A percentile compares a stretch with the other conserved stretches of the same genome.
These are phyloP conservation scores for Paspalum notatum DNA, from an alignment of 176 grass and related monocot genomes.

Conservation along the genomic window DNA sequence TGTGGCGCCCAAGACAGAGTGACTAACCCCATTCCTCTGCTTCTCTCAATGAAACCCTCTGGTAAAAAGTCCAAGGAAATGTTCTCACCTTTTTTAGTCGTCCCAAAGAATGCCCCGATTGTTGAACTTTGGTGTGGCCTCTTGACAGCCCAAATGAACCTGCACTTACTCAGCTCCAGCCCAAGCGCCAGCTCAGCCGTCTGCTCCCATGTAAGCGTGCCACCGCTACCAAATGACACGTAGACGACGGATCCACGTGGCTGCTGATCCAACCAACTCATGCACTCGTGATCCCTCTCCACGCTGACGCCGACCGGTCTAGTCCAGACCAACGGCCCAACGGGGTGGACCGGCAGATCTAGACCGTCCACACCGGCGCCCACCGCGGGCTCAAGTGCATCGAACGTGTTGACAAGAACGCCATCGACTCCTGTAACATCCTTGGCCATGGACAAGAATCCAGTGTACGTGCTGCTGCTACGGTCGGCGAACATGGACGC, in stretches of 20 bases:
- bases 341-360: conserved; percentile 37
- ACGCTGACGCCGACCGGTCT: neutral
- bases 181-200: conserved; percentile 55
- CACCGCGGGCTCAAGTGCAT: conserved; percentile 47
- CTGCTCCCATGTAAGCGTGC: conserved; percentile 49
- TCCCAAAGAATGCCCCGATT: conserved; percentile 26
- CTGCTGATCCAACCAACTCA: conserved; percentile 64
- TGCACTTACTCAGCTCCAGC: conserved; percentile 44
- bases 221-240: conserved; percentile 67
- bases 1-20: conserved; percentile 38
- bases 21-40: conserved; percentile 20
- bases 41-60: conserved; percentile 48
- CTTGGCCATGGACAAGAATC: conserved; percentile 55
- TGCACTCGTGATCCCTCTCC: conserved; percentile 17
- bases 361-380: neutral
- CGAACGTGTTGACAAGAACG: conserved; percentile 68
- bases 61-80: conserved; percentile 39
- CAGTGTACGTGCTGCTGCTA: conserved; percentile 40
- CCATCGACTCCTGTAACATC: conserved; percentile 32
- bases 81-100: neutral
- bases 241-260: conserved; percentile 54
- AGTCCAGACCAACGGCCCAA: conserved; percentile 61
- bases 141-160: conserved; percentile 66
- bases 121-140: conserved; percentile 31
- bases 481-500: conserved; percentile 35